Conservation (phyloP, 2,329 filamentous ascomycete species). For the Penicillium polonicum region DNA sequence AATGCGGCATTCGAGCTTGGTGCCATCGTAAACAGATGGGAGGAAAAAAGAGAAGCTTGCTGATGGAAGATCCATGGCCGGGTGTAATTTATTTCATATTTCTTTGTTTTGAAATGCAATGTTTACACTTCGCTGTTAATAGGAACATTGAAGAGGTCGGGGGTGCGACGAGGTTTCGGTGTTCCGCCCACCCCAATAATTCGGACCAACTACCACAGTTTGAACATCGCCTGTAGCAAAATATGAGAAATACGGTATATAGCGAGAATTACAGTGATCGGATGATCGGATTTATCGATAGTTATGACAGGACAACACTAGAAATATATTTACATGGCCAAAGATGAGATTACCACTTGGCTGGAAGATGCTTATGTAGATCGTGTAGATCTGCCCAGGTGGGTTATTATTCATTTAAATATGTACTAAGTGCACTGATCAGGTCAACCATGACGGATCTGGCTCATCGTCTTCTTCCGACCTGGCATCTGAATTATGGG, state of each 20-base stretch:
- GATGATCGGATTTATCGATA: neutral
- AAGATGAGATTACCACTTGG: neutral
- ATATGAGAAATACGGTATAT: neutral
- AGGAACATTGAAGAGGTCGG: neutral
- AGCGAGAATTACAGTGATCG: neutral
- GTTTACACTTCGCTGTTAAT: neutral
- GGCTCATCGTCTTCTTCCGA: conserved; percentile 46
- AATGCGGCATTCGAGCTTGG: conserved; percentile 74
- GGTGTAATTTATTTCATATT: conserved; percentile 32
- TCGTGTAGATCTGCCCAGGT: neutral
- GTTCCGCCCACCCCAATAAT: neutral
- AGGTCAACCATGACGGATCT: conserved; percentile 45
- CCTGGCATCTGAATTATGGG: conserved; percentile 23
- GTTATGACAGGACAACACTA: neutral
- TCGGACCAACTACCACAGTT: neutral
- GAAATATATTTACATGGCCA: neutral
- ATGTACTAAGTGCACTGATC: conserved; percentile 22
- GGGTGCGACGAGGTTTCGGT: neutral
- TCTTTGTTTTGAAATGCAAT: neutral
- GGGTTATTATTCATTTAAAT: neutral
- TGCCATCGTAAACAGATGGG: conserved; percentile 79
- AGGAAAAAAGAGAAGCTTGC: conserved; percentile 65
- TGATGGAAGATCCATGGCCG: conserved; percentile 32
- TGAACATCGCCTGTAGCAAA: neutral
- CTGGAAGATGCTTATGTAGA: neutral